A percentile compares a stretch with the other conserved stretches of the same genome.
Conservation (phyloP, 305 asterid species). For the Monarda citriodora region DNA sequence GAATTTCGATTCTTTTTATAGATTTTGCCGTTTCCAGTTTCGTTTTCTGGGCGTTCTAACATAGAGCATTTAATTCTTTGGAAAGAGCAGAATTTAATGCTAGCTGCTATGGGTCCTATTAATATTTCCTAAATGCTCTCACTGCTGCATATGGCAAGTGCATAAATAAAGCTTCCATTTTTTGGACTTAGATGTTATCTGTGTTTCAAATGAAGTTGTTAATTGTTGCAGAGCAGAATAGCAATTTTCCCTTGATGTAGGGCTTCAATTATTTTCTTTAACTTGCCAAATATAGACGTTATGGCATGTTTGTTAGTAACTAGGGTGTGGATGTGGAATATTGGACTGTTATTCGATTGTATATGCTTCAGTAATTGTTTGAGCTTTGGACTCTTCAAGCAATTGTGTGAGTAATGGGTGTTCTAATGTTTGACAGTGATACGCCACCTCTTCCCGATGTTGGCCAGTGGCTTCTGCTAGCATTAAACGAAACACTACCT, state of each 20-base stretch:
- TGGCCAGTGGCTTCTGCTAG: conserved; percentile 95
- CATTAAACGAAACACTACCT: conserved; percentile 83
- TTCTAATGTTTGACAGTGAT: conserved; percentile 44
- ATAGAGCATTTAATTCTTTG: conserved; percentile 4
- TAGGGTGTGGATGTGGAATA: not conserved
- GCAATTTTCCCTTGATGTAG: not conserved
- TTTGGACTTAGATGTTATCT: not conserved
- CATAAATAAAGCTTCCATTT: conserved; percentile 12
- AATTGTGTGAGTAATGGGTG: conserved; percentile 19
- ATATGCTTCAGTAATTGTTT: not conserved
- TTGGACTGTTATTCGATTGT: not conserved
- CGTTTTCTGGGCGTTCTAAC: conserved; percentile 1
- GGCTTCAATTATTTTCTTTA: conserved; percentile 11
- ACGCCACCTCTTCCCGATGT: conserved; percentile 93
- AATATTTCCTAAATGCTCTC: conserved; percentile 2
- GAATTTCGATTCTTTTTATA: not conserved
- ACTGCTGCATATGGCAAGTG: conserved; percentile 17
- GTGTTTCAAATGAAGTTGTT: not conserved
- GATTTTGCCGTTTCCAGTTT: conserved; percentile 1
- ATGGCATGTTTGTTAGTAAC: not conserved
- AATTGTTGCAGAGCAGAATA: not conserved
- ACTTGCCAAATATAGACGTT: conserved; percentile 7
- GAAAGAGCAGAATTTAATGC: conserved; percentile 4
- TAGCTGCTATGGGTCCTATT: conserved; percentile 8
- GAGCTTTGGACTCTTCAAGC: conserved; percentile 2